Conservation (phyloP, 768 basidiomycete genomes). For the Leccinellum albellum region DNA sequence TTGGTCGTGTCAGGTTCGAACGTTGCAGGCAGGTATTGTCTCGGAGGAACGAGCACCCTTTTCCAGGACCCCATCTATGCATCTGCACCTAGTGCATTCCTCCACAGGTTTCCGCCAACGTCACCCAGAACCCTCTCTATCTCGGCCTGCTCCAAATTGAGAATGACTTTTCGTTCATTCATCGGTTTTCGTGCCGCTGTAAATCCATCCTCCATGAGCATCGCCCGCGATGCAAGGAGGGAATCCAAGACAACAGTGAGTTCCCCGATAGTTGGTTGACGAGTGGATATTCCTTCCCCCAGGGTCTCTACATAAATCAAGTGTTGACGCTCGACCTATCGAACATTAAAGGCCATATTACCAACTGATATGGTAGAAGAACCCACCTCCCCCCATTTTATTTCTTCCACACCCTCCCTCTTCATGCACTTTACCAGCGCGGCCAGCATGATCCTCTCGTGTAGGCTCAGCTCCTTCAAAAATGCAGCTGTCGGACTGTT, state of each 20-base stretch:
- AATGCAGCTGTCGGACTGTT: slow-evolving; percentile 87
- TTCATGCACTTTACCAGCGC: slow-evolving; percentile 78
- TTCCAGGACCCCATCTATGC: slow-evolving; percentile 5
- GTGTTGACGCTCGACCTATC: slow-evolving; percentile 74
- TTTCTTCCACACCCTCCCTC: slow-evolving; percentile 82
- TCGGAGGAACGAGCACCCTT: neutral
- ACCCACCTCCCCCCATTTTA: slow-evolving; percentile 77
- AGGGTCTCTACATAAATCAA: slow-evolving; percentile 64
- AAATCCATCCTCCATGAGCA: slow-evolving; percentile 66
- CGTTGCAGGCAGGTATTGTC: neutral
- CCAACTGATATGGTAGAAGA: neutral
- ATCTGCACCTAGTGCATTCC: slow-evolving; percentile 38
- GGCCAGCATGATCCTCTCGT: slow-evolving; percentile 85
- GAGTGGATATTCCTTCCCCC: slow-evolving; percentile 51
- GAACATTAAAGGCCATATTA: neutral
- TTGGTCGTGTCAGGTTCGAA: neutral
- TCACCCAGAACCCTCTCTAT: slow-evolving; percentile 84
- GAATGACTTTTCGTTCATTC: slow-evolving; percentile 65
- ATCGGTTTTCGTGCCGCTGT: slow-evolving; percentile 51
- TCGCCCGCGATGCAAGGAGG: slow-evolving; percentile 69
- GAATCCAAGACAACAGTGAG: slow-evolving; percentile 70
- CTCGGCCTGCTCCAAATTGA: slow-evolving; percentile 83
- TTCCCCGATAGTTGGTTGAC: slow-evolving; percentile 59
- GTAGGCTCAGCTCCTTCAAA: slow-evolving; percentile 76
- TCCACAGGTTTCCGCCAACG: slow-evolving; percentile 68